phyloP scores from a whole-genome alignment of 768 basidiomycete species.

The Calocybe indica region DNA sequence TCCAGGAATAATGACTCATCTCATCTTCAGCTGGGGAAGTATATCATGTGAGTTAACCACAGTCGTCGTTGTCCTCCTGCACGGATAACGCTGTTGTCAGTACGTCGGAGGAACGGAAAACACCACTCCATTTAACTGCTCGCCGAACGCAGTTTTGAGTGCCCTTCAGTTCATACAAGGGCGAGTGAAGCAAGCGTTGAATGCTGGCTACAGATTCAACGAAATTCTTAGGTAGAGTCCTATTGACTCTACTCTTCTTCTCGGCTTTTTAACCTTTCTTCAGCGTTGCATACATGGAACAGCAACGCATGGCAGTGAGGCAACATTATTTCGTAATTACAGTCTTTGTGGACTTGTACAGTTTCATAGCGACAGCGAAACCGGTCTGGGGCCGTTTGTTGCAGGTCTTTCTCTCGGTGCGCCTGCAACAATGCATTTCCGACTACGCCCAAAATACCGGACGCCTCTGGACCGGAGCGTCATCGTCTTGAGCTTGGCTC shows the following conservation, averaged over 20 bases:
- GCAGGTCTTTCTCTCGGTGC: slow-evolving; percentile 77
- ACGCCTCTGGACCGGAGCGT: slow-evolving; percentile 22
- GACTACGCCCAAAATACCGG: slow-evolving; percentile 36
- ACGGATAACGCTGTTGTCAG: slow-evolving; percentile 23
- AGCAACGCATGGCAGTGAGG: slow-evolving; percentile 76
- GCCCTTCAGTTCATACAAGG: slow-evolving; percentile 56
- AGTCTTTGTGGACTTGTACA: slow-evolving; percentile 16
- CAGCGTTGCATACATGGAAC: slow-evolving; percentile 80
- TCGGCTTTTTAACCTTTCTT: not conserved
- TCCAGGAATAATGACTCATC: too few species aligned
- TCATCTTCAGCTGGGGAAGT: slow-evolving; percentile 59
- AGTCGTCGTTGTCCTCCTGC: not conserved
- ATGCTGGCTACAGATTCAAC: slow-evolving; percentile 45
- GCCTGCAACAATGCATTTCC: slow-evolving; percentile 76
- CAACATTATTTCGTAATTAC: slow-evolving; percentile 3
- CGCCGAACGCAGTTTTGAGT: slow-evolving; percentile 50
- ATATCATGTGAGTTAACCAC: slow-evolving; percentile 50
- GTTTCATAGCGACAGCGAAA: slow-evolving; percentile 80
- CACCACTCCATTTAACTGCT: slow-evolving; percentile 58
- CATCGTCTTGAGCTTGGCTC: slow-evolving; percentile 46
- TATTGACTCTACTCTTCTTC: not conserved
- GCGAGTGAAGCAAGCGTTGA: slow-evolving; percentile 45
- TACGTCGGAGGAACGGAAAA: slow-evolving; percentile 75
- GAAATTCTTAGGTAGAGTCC: slow-evolving; percentile 58
- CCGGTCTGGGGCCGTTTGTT: slow-evolving; percentile 64